Evolutionary conservation across 2,329 filamentous ascomycete species (phyloP).

Genomic region (Teratosphaeria viscida): DNA sequence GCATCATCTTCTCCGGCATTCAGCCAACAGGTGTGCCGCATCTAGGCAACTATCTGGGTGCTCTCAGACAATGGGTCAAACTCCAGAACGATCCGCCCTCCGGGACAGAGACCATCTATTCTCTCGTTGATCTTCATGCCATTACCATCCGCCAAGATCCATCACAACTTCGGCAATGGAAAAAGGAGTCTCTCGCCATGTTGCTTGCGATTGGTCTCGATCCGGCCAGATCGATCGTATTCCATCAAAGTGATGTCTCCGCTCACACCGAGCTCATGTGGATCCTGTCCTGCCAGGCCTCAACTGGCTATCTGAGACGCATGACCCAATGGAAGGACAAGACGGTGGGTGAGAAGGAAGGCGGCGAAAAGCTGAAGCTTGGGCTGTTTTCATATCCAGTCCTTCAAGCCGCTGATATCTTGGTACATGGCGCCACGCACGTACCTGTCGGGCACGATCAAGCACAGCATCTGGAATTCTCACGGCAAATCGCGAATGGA

Average conservation of each 20-base stretch:
- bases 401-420: conserved; percentile 85
- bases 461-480: conserved; percentile 85
- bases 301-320: conserved; percentile 85
- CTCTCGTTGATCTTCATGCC: conserved; percentile 86
- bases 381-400: conserved; percentile 95
- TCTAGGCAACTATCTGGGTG: conserved; percentile 89
- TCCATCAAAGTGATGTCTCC: conserved; percentile 57
- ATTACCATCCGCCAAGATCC: conserved; percentile 68
- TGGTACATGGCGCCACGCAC: conserved; percentile 81
- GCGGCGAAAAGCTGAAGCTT: conserved; percentile 53
- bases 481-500: conserved; percentile 70
- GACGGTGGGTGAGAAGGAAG: conserved; percentile 32
- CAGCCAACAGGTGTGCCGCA: conserved; percentile 93
- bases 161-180: conserved; percentile 50
- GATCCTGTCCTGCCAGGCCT: conserved; percentile 86
- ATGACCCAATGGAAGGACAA: conserved; percentile 98
- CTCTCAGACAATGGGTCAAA: conserved; percentile 73
- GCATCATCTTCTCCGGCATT: conserved; percentile 90
- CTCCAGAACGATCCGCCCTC: conserved; percentile 56
- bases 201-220: conserved; percentile 76
- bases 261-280: conserved; percentile 90
- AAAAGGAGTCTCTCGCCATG: conserved; percentile 65
- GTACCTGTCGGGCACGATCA: conserved; percentile 97
- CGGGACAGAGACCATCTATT: conserved; percentile 62
- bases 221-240: conserved; percentile 65